Conservation (phyloP, 345 rosid genomes). For the Lepidium sativum region DNA sequence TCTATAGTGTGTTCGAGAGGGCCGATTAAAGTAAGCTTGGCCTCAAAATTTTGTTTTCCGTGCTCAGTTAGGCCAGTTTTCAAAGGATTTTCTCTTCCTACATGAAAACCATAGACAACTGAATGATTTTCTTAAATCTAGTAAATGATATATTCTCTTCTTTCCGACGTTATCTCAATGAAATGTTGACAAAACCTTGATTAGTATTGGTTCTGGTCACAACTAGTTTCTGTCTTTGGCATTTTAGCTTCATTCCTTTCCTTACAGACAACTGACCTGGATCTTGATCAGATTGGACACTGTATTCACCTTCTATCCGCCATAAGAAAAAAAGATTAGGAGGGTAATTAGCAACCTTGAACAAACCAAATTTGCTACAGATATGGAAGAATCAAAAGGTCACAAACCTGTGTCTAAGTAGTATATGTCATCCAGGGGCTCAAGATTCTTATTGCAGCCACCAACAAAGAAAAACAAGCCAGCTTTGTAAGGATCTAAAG, state of each 20-base stretch:
- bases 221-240: slow-evolving; percentile 64
- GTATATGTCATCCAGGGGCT: slow-evolving; percentile 84
- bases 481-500: slow-evolving; percentile 65
- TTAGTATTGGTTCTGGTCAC: slow-evolving; percentile 39
- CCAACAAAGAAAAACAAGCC: slow-evolving; percentile 70
- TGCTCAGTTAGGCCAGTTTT: slow-evolving; percentile 27
- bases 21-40: slow-evolving; percentile 54
- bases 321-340: background rate
- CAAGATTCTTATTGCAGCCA: slow-evolving; percentile 90
- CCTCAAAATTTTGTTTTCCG: slow-evolving; percentile 64
- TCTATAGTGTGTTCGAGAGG: slow-evolving; percentile 66
- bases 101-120: slow-evolving; percentile 6
- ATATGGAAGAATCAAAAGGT: too few relatives aligned
- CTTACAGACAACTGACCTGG: slow-evolving; percentile 60
- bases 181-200: slow-evolving; percentile 34
- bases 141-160: background rate
- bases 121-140: background rate
- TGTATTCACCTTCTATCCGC: too few relatives aligned
- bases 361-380: background rate
- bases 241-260: slow-evolving; percentile 83
- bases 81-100: slow-evolving; percentile 47
- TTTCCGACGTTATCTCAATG: background rate
- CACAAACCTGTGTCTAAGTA: slow-evolving; percentile 70
- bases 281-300: too few relatives aligned
- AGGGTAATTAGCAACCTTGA: background rate